These are phyloP conservation scores for Irpex sp. DNA, from an alignment of 1,284 basidiomycete species.

Conservation along the genomic window DNA sequence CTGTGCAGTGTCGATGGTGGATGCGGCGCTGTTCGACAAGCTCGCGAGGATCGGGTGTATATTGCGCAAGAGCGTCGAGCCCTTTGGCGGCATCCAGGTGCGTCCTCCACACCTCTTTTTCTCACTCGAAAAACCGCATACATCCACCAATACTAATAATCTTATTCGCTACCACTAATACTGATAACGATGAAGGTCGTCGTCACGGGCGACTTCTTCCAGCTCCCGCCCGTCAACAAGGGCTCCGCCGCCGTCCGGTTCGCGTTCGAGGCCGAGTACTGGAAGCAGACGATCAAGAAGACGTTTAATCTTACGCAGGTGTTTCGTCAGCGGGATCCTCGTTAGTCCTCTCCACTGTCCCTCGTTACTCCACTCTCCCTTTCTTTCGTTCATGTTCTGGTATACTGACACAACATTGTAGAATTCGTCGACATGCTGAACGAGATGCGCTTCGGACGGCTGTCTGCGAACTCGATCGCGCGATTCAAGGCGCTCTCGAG, in stretches of 20 bases:
- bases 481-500: conserved; percentile 64
- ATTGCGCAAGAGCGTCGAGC: conserved; percentile 51
- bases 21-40: conserved; percentile 85
- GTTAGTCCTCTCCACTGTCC: conserved; percentile 35
- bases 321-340: conserved; percentile 64
- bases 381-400: too few relatives aligned
- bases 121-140: conserved; percentile 4
- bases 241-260: conserved; percentile 48
- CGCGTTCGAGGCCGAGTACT: conserved; percentile 82
- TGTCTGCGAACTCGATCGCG: conserved; percentile 52
- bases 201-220: conserved; percentile 90
- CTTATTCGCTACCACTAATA: too few relatives aligned
- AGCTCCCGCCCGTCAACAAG: conserved; percentile 85
- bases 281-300: conserved; percentile 56
- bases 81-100: conserved; percentile 92
- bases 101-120: conserved; percentile 14
- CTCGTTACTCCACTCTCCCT: too few relatives aligned
- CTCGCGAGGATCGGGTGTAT: conserved; percentile 64
- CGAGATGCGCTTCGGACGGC: conserved; percentile 84
- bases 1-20: conserved; percentile 84
- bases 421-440: conserved; percentile 89
- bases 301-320: conserved; percentile 63
- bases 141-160: too few relatives aligned
- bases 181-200: conserved; percentile 48
- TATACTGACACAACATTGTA: too few relatives aligned